Base-by-base conservation (phyloP, 306 rosid genomes). In the Prunus fruticosa region DNA sequence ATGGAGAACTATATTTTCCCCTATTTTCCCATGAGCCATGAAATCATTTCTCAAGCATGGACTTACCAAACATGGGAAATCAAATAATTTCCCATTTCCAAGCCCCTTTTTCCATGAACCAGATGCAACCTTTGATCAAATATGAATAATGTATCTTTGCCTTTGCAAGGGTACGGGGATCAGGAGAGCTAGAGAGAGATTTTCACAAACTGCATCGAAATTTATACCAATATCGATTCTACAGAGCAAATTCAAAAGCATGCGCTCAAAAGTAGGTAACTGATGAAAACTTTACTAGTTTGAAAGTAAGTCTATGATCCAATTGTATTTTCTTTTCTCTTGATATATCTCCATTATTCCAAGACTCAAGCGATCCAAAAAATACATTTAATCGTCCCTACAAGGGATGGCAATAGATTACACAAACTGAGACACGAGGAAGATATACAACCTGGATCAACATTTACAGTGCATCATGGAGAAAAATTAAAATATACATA, bases 341-440 rank as follows among this genome's bases (percentile, higher is more conserved):
- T 14, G 73, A 58, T 19, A 27, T 27, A 41, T 67, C 41, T 34
- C 41, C 79, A 73, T 65, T 69, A 68, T 68, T 63, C 50, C 64
- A 64, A 18, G 49, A 46, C 49, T 74, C 46, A 2, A 69, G 75
- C 25, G 75, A 77, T 71, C 72, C 82, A 72, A 38, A 80, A 83
- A 76, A 60, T 82, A 78, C 75, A 88, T 82, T 67, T 76, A 76
- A 88, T 82, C 51, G 53, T 81, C 82, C 87, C 87, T 71, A 75
- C 41, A 66, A 43, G 80, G 81, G 77, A 65, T 49, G 70, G 16
- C 77, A 69, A 49, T 77, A 80, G 75, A 38, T 71, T 81, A 91
- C 93, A 85, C 93, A 85, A 67, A 78, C 62, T 47, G 49, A 43
- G 81, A 80, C 62, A 58, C 78, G 41, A 30, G 77, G 77, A 81